phyloP scores from a whole-genome alignment of 2,329 filamentous ascomycete species.

The Ophiosphaerella narmari region DNA sequence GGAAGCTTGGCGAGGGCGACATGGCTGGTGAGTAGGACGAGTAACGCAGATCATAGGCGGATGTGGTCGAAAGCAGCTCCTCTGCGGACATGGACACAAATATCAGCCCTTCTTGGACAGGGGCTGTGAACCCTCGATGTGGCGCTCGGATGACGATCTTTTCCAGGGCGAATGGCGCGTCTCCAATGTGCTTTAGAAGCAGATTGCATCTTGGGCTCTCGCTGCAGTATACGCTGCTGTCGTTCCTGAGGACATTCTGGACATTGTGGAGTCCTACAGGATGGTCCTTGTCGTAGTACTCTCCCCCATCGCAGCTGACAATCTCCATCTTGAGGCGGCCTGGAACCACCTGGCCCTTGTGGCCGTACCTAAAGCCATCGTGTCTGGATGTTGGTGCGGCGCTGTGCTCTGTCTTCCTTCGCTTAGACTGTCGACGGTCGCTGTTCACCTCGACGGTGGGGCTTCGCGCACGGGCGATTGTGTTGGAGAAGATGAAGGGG shows the following conservation, averaged over 20 bases:
- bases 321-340: conserved; percentile 85
- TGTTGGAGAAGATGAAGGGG: conserved; percentile 13
- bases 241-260: conserved; percentile 82
- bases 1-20: conserved; percentile 34
- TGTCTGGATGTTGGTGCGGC: conserved; percentile 25
- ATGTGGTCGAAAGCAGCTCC: conserved; percentile 72
- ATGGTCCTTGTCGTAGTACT: conserved; percentile 61
- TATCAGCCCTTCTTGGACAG: conserved; percentile 88
- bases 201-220: conserved; percentile 88
- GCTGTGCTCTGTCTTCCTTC: conserved; percentile 49
- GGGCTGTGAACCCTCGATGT: conserved; percentile 77
- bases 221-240: conserved; percentile 86
- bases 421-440: conserved; percentile 34
- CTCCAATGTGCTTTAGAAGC: conserved; percentile 78
- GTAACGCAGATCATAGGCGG: conserved; percentile 74
- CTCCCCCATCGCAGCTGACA: conserved; percentile 84
- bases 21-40: conserved; percentile 24
- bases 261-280: conserved; percentile 50
- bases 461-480: conserved; percentile 26
- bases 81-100: conserved; percentile 87
- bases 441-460: conserved; percentile 25
- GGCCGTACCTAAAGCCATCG: conserved; percentile 73
- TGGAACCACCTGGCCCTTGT: conserved; percentile 83
- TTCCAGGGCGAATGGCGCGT: conserved; percentile 79
- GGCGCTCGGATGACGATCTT: conserved; percentile 89